Conservation (phyloP, 1,284 basidiomycete species). For the Sphagnurus paluster region DNA sequence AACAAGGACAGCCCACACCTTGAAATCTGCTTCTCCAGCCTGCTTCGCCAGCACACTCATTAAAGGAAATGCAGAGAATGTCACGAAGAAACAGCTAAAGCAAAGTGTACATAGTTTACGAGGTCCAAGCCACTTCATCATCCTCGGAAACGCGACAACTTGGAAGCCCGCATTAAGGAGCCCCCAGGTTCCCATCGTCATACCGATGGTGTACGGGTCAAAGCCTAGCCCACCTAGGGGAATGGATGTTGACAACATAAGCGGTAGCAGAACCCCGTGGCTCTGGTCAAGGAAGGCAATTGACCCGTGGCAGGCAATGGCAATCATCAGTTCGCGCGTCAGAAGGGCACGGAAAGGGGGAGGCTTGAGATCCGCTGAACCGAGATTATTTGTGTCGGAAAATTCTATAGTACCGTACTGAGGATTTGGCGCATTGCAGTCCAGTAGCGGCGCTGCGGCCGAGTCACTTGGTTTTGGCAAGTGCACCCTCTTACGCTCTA, state of each 20-base stretch:
- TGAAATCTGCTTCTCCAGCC: conserved; percentile 19
- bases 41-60: conserved; percentile 24
- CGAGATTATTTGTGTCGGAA: background rate
- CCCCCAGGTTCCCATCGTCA: conserved; percentile 29
- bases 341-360: conserved; percentile 20
- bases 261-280: conserved; percentile 28
- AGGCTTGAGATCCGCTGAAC: conserved; percentile 6
- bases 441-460: conserved; percentile 7
- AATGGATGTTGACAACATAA: conserved; percentile 33
- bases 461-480: background rate
- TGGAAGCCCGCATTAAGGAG: conserved; percentile 30
- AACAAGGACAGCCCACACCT: conserved; percentile 20
- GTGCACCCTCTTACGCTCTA: background rate
- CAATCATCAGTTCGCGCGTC: conserved; percentile 20
- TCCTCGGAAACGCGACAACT: conserved; percentile 22
- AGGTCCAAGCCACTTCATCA: conserved; percentile 27
- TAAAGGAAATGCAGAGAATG: conserved; percentile 23
- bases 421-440: background rate
- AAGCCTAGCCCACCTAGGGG: conserved; percentile 30
- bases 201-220: conserved; percentile 31
- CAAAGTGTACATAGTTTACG: conserved; percentile 20
- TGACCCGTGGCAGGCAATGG: conserved; percentile 17
- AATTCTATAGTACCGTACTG: conserved; percentile 6
- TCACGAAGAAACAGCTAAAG: conserved; percentile 19
- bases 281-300: conserved; percentile 31